Evolutionary conservation across 805 yeast genomes (phyloP).

Genomic region (Middelhovenomyces tepae): DNA sequence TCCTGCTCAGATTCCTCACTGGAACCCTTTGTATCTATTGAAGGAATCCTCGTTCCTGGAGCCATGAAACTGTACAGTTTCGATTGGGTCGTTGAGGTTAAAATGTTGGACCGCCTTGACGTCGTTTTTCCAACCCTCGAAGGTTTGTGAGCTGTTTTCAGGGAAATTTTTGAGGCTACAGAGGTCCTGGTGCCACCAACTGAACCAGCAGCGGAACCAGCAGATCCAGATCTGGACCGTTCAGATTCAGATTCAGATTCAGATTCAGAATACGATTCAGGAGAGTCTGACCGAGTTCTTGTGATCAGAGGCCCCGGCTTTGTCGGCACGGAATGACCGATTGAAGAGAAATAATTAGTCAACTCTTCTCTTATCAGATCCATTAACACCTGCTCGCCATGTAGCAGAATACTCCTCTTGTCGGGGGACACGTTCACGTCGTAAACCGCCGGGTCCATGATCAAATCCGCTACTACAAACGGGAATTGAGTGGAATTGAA

Average conservation of each 20-base stretch:
- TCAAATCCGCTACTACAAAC: constrained; percentile 52
- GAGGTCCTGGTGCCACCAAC: constrained; percentile 4
- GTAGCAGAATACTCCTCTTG: constrained; percentile 63
- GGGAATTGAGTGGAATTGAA: constrained; percentile 73
- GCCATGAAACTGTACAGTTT: too few species aligned
- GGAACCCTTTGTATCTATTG: too few species aligned
- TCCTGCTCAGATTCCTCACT: too few species aligned
- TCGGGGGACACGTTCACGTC: constrained; percentile 93
- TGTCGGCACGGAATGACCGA: constrained; percentile 31
- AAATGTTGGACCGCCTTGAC: too few species aligned
- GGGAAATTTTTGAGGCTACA: constrained; percentile 1
- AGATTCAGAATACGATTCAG: background rate
- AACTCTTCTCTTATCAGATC: constrained; percentile 49
- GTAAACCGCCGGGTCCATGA: constrained; percentile 35
- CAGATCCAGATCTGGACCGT: too few species aligned
- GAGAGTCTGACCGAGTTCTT: background rate
- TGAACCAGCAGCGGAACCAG: constrained; percentile 1
- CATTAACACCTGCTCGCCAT: constrained; percentile 52
- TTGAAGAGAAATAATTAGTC: constrained; percentile 35
- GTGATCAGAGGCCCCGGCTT: constrained; percentile 8
- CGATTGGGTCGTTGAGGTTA: too few species aligned
- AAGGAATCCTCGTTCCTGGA: too few species aligned
- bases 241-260: constrained; percentile 1
- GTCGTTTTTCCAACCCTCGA: too few species aligned
- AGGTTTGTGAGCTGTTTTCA: too few species aligned